A percentile compares a stretch with the other conserved stretches of the same genome.
Conservation (phyloP, 2,329 filamentous ascomycete species). For the Xylariales sp. region DNA sequence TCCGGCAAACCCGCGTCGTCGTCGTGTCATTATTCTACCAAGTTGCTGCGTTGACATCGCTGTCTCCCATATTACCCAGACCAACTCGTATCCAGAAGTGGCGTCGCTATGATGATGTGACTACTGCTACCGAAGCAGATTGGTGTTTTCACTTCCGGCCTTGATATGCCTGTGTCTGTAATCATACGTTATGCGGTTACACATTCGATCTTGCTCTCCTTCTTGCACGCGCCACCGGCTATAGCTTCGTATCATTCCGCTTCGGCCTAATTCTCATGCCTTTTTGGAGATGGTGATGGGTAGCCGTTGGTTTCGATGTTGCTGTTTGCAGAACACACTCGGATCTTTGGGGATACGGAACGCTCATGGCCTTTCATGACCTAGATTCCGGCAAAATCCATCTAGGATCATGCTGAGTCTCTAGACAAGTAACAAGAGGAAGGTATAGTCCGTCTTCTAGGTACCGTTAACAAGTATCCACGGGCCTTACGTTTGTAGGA, state of each 20-base stretch:
- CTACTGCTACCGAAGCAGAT: background rate
- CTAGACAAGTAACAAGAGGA: background rate
- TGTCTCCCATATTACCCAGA: background rate
- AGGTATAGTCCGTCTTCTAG: background rate
- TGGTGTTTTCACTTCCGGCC: background rate
- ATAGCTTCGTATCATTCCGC: background rate
- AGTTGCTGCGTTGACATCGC: background rate
- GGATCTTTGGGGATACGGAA: background rate
- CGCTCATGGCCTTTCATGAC: background rate
- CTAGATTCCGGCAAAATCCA: background rate
- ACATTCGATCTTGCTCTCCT: background rate
- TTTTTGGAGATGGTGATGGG: background rate
- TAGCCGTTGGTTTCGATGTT: background rate
- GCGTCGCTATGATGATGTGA: background rate
- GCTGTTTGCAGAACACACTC: background rate
- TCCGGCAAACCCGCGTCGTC: background rate
- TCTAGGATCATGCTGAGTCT: no score
- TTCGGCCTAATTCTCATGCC: background rate
- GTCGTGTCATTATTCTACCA: background rate
- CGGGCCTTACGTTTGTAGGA: background rate
- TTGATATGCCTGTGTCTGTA: background rate
- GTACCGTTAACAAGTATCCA: background rate
- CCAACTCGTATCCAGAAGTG: background rate
- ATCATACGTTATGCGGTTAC: background rate
- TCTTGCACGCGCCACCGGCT: background rate